phyloP scores from a whole-genome alignment of 2,329 filamentous ascomycete species.

The Paecilomyces sp. region DNA sequence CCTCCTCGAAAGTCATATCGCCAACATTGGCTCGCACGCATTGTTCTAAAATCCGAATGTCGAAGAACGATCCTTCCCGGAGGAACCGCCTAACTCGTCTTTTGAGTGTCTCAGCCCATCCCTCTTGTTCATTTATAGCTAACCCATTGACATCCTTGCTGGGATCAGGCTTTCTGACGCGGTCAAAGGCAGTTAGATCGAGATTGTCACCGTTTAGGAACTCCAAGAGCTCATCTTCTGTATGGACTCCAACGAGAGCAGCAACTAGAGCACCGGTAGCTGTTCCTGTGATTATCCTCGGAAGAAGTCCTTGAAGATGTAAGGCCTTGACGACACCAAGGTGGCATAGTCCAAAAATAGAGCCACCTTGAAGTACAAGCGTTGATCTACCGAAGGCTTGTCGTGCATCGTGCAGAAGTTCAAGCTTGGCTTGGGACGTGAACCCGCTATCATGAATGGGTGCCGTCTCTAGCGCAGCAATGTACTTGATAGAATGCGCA shows the following conservation, averaged over 20 bases:
- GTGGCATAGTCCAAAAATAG: slow-evolving; percentile 86
- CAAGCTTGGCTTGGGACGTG: slow-evolving; percentile 71
- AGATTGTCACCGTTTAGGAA: slow-evolving; percentile 75
- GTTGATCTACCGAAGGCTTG: slow-evolving; percentile 84
- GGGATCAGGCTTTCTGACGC: slow-evolving; percentile 18
- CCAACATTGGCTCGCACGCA: slow-evolving; percentile 81
- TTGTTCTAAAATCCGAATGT: slow-evolving; percentile 72
- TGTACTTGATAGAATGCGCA: slow-evolving; percentile 70
- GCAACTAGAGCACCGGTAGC: slow-evolving; percentile 86
- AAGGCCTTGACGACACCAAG: slow-evolving; percentile 84
- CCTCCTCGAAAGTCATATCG: slow-evolving; percentile 87
- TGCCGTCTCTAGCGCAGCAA: slow-evolving; percentile 59
- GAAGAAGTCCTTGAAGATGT: slow-evolving; percentile 70
- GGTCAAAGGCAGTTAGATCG: slow-evolving; percentile 71
- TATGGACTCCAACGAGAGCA: slow-evolving; percentile 79
- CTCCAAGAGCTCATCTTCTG: slow-evolving; percentile 71
- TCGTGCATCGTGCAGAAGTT: slow-evolving; percentile 78
- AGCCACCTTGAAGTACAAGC: slow-evolving; percentile 79
- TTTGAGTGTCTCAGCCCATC: slow-evolving; percentile 52
- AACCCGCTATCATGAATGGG: slow-evolving; percentile 45
- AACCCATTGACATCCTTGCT: slow-evolving; percentile 3
- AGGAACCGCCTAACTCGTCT: slow-evolving; percentile 64
- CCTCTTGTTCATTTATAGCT: slow-evolving; percentile 22
- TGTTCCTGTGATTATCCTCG: slow-evolving; percentile 84
- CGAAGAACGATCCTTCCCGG: slow-evolving; percentile 73